These are phyloP conservation scores for Penicillium occitanis DNA, from an alignment of 2,329 filamentous ascomycete genomes.

Conservation along the genomic window DNA sequence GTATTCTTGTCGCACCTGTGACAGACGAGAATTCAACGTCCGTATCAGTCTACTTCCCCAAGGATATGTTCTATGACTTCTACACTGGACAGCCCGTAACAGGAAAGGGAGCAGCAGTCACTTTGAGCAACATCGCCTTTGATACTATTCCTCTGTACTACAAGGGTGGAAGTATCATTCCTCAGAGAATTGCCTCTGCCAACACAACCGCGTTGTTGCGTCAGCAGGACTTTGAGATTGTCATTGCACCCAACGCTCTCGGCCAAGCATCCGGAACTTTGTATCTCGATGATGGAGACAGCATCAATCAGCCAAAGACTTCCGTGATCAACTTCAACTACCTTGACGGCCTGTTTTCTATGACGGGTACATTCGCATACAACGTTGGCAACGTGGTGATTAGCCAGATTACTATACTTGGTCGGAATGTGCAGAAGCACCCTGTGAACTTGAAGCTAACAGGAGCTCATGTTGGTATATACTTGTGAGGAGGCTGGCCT, in stretches of 20 bases:
- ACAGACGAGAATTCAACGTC: conserved; percentile 53
- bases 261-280: conserved; percentile 66
- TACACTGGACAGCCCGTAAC: conserved; percentile 52
- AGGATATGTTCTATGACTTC: conserved; percentile 62
- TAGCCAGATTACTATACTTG: conserved; percentile 37
- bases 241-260: conserved; percentile 64
- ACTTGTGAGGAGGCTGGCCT: background rate
- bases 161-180: conserved; percentile 61
- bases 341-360: conserved; percentile 44
- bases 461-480: background rate
- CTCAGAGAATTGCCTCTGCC: conserved; percentile 53
- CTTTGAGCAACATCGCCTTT: conserved; percentile 47
- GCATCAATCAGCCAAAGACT: conserved; percentile 57
- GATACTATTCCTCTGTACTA: conserved; percentile 63
- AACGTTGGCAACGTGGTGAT: conserved; percentile 30
- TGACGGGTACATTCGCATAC: conserved; percentile 33
- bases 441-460: conserved; percentile 18
- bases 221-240: conserved; percentile 66
- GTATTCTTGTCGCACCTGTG: conserved; percentile 59
- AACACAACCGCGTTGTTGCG: conserved; percentile 62
- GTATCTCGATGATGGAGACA: conserved; percentile 77
- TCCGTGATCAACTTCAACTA: conserved; percentile 63
- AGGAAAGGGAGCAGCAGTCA: conserved; percentile 49
- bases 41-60: conserved; percentile 57
- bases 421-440: conserved; percentile 24